These are phyloP conservation scores for Fusarium zealandicum DNA, from an alignment of 2,329 filamentous ascomycete genomes.

Conservation along the genomic window DNA sequence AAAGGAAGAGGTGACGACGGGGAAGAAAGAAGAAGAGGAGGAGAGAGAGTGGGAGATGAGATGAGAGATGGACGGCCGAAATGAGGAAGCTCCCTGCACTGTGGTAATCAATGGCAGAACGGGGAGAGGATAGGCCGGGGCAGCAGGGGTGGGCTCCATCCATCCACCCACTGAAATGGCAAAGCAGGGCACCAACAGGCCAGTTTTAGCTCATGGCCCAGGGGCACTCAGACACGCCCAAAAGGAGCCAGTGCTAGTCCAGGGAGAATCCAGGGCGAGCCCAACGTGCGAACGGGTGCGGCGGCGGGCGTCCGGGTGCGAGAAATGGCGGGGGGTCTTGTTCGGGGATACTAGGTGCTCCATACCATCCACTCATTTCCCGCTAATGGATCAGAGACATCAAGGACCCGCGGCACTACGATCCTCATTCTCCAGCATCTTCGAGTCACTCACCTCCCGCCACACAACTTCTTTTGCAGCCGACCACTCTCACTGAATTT, in stretches of 20 bases:
- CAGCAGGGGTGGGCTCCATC: constrained; percentile 21
- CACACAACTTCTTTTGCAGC: constrained; percentile 3
- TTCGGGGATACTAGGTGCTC: constrained; percentile 22
- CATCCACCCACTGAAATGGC: constrained; percentile 22
- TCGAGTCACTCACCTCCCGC: constrained; percentile 10
- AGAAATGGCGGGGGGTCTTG: constrained; percentile 20
- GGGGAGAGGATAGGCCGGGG: constrained; percentile 12
- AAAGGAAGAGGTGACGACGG: constrained; percentile 37
- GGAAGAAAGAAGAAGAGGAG: constrained; percentile 36
- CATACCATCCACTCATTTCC: constrained; percentile 29
- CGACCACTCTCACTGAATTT: constrained; percentile 20
- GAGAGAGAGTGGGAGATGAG: constrained; percentile 32
- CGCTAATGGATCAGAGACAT: constrained; percentile 31
- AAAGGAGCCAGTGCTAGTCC: constrained; percentile 24
- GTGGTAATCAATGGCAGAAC: constrained; percentile 34
- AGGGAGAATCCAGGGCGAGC: constrained; percentile 5
- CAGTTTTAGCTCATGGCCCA: constrained; percentile 24
- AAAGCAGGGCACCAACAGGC: constrained; percentile 33
- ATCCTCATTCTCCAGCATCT: not conserved
- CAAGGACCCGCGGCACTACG: constrained; percentile 12
- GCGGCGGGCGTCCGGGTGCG: constrained; percentile 19
- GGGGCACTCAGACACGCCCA: constrained; percentile 31
- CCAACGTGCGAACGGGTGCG: constrained; percentile 22
- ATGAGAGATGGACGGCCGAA: constrained; percentile 38
- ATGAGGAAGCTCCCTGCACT: constrained; percentile 34